phyloP scores from a whole-genome alignment of 805 yeast genomes.

The Teunomyces gatunensis region DNA sequence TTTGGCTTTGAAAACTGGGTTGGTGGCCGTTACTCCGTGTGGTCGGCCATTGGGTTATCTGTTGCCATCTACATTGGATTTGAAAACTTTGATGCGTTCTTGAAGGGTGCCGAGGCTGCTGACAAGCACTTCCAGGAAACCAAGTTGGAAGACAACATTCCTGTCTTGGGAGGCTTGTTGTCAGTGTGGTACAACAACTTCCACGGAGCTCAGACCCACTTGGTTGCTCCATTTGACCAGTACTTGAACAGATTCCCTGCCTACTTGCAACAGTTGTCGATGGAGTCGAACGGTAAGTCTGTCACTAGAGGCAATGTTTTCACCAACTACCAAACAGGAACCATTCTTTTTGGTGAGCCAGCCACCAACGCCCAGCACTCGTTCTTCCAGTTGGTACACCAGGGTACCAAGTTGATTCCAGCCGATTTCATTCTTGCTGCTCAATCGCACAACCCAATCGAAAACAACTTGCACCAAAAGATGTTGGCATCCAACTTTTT shows the following conservation, averaged over 20 bases:
- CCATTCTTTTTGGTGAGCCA: conserved; percentile 96
- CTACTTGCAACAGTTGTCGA: conserved; percentile 94
- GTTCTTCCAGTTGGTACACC: conserved; percentile 98
- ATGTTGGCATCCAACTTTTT: conserved; percentile 99
- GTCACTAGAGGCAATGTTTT: conserved; percentile 90
- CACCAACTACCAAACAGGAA: conserved; percentile 94
- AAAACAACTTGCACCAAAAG: conserved; percentile 88
- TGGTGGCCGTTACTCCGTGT: conserved; percentile 99
- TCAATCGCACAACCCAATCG: conserved; percentile 96
- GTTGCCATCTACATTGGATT: conserved; percentile 93
- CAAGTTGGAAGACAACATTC: conserved; percentile 88
- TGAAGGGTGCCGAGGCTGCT: conserved; percentile 97
- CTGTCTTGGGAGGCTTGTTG: conserved; percentile 88
- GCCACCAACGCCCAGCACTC: conserved; percentile 99
- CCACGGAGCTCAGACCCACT: conserved; percentile 96
- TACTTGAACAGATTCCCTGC: conserved; percentile 99
- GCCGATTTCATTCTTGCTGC: conserved; percentile 97
- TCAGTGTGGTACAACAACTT: conserved; percentile 99
- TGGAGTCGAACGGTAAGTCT: conserved; percentile 99
- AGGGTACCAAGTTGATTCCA: conserved; percentile 97
- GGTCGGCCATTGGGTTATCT: conserved; percentile 98
- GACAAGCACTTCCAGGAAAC: conserved; percentile 86
- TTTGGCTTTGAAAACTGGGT: conserved; percentile 99
- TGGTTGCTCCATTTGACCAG: conserved; percentile 98
- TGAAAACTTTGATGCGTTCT: conserved; percentile 88